phyloP scores from a whole-genome alignment of 177 flowering plant genomes.

The Vitis hybrid region DNA sequence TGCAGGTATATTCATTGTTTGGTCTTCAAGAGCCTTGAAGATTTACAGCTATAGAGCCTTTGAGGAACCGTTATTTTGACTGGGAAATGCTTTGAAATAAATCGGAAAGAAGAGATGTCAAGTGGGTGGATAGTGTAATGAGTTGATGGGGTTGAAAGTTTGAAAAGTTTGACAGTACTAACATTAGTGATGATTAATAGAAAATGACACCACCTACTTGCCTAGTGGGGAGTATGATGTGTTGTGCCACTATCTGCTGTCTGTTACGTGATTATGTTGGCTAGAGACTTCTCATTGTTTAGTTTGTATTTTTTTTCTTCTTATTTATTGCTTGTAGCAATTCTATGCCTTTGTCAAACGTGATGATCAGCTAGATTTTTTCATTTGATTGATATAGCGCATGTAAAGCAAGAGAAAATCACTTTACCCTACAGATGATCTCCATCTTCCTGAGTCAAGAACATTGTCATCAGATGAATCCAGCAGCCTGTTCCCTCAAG shows the following conservation, averaged over 20 bases:
- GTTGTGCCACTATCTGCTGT: slow-evolving; percentile 21
- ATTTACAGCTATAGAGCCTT: neutral
- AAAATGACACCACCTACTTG: slow-evolving; percentile 8
- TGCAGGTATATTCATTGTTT: too few species aligned
- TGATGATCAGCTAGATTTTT: too few species aligned
- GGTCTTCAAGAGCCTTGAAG: neutral
- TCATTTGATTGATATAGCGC: too few species aligned
- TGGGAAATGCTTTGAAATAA: neutral
- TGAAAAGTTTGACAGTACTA: neutral
- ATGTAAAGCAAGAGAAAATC: too few species aligned
- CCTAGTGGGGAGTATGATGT: slow-evolving; percentile 13
- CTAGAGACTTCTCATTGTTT: neutral
- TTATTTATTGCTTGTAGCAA: too few species aligned
- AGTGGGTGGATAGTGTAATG: neutral
- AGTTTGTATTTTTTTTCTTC: too few species aligned
- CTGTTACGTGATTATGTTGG: slow-evolving; percentile 13
- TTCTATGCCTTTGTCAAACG: too few species aligned
- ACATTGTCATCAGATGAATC: too few species aligned
- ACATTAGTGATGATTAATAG: slow-evolving; percentile 8
- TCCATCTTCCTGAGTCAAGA: too few species aligned
- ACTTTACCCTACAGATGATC: too few species aligned
- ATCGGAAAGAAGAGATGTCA: neutral
- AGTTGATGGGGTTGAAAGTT: neutral
- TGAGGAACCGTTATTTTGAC: neutral
- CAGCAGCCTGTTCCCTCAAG: too few species aligned